Evolutionary conservation across 306 rosid species (phyloP), one percentile per base, ranked within the genome.

Genomic region (Cucurbita pepo): DNA sequence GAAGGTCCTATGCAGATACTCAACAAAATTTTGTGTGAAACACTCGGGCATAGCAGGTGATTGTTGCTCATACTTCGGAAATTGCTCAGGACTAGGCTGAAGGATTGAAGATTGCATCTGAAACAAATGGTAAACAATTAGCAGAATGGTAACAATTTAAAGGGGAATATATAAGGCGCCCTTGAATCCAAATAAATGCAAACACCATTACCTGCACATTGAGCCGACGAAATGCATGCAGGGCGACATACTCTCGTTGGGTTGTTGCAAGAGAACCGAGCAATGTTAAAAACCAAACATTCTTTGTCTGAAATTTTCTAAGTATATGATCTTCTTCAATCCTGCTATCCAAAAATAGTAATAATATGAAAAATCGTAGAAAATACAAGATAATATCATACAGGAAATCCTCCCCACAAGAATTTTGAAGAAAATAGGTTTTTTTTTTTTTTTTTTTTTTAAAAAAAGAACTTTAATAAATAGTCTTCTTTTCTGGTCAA

Each of bases 201-300:
- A 69, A 48, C 38, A 41, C 44, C 19, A 21, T 66, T 86, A 94
- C 99, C 97, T 94, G 99, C 77, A 74, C 30, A 88, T 91, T 94
- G 77, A 94, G 84, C 69, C 96, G 97, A 25, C 95, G 99, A 88
- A 94, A 94, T 85, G 99, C 99, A 79, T 94, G 99, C 48, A 94
- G 82, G 67, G 97, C 97, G 77, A 91, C 37, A 45, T 94, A 94
- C 79, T 94, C 99, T 63, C 99, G 81, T 90, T 94, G 99, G 50
- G 99, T 94, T 61, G 99, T 94, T 69, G 99, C 97, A 55, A 91
- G 95, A 84, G 99, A 94, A 77, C 99, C 99, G 50, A 94, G 99
- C 72, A 91, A 92, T 14, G 97, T 86, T 53, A 94, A 81, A 80
- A 83, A 86, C 99, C 99, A 94, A 54, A 82, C 83, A 58, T 90